Conservation (phyloP, 768 basidiomycete genomes). For the Kondoa subrosea region DNA sequence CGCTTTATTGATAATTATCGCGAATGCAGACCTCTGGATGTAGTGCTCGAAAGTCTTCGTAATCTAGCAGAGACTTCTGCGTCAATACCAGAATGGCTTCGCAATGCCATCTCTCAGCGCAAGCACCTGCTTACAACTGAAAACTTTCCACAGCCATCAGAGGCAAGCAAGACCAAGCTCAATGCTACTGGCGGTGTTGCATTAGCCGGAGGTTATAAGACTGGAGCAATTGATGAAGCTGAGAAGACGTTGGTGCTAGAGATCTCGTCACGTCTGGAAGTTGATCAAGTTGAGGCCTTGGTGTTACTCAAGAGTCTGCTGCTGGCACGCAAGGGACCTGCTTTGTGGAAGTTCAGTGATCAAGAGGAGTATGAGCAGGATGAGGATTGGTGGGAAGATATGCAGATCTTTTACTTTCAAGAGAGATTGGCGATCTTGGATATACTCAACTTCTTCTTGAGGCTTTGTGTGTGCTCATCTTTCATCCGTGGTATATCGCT, state of each 20-base stretch:
- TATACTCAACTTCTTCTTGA: conserved; percentile 55
- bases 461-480: conserved; percentile 28
- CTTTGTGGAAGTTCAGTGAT: conserved; percentile 48
- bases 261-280: conserved; percentile 52
- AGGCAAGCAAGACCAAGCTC: not conserved
- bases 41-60: not conserved
- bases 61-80: not conserved
- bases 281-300: conserved; percentile 63
- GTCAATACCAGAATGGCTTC: not conserved
- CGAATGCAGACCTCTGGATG: not conserved
- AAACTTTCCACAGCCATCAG: not conserved
- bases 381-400: conserved; percentile 48
- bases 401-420: conserved; percentile 60
- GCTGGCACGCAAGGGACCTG: not conserved
- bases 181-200: not conserved
- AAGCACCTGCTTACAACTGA: not conserved
- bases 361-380: conserved; percentile 35
- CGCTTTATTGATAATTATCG: not conserved
- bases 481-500: not conserved
- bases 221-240: conserved; percentile 40
- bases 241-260: conserved; percentile 55
- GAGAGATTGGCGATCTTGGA: conserved; percentile 58
- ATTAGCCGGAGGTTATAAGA: not conserved
- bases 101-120: not conserved
- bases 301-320: conserved; percentile 46